Conservation (phyloP, 306 rosid genomes). For the Medicago truncatula region MtrunA17r5.0-ANR NC_053045.1:43678001-43678500, state of each 20-base stretch:
- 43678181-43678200: not conserved
- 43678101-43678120: not conserved
- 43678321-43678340: not conserved
- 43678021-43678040: no score
- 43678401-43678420: not conserved
- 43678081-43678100: not conserved
- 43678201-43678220: not conserved
- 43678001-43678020: not conserved
- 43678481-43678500: conserved; percentile 15
- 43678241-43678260: not conserved
- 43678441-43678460: not conserved
- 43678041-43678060: not conserved
- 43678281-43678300: not conserved
- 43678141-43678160: not conserved
- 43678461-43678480: not conserved
- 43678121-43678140: not conserved
- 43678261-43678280: not conserved
- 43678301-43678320: not conserved
- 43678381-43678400: not conserved
- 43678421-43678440: not conserved
- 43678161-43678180: not conserved
- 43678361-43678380: not conserved
- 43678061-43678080: conserved; percentile 2
- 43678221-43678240: conserved; percentile 8
- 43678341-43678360: not conserved